Evolutionary conservation across 1,284 basidiomycete species (phyloP), one percentile per base, ranked within the genome.

Genomic region (Boletus mariae): DNA sequence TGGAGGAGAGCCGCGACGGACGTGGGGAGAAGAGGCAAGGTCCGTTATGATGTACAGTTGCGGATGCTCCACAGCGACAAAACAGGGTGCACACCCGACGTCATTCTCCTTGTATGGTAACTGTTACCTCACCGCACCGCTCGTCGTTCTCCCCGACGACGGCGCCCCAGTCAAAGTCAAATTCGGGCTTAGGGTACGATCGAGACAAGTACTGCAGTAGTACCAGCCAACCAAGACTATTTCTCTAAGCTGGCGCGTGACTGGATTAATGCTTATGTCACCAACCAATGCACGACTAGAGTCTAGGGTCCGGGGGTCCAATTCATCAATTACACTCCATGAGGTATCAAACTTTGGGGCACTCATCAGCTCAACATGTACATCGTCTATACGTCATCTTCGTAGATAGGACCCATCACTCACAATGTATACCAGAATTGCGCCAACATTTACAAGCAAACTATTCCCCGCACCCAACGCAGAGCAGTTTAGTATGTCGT

Each of bases 81-180:
- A 71, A 71, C 65, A 67, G 65, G 65, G 68, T 69, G 23, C 67
- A 54, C 60, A 62, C 60, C 52, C 54, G 63, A 71, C 67, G 66
- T 71, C 65, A 69, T 69, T 44, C 41, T 12, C 58, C 55, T 52
- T 54, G 54, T 63, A 51, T 55, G 25, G 49, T 6, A 48, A 12
- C 23, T 5, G 11, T 52, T 52, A 57, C 56, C 35, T 54, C 49
- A 45, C 47, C 35, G n/a, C n/a, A 6, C 35, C 17, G n/a, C 23
- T 45, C 50, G 25, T 46, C 58, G 38, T 49, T 49, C 45, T 47
- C 25, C 26, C 28, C 50, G 45, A 57, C 57, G 38, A 13, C 13
- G 9, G n/a, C 34, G 20, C 20, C 2, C 9, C 29, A 51, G 11
- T 32, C 34, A 13, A 43, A 20, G 28, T 37, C 35, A 40, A 31